Evolutionary conservation across 345 rosid genomes (phyloP).

Genomic region (Anacardium occidentale): DNA sequence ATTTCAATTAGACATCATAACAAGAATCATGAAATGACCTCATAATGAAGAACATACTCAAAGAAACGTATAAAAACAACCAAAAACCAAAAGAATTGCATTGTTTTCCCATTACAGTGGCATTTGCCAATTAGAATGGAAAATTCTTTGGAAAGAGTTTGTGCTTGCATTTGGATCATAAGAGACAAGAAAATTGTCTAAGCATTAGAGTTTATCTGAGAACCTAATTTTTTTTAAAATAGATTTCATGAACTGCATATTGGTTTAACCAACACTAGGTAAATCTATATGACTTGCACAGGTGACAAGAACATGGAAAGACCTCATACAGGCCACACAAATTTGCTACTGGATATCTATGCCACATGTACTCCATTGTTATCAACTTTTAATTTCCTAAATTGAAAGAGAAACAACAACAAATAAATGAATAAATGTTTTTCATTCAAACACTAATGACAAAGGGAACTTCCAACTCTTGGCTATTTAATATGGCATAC

Average conservation of each 20-base stretch:
- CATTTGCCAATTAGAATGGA: not conserved
- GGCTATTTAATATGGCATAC: not conserved
- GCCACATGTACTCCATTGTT: not conserved
- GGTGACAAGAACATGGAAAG: not conserved
- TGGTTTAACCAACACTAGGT: not conserved
- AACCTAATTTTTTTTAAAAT: not conserved
- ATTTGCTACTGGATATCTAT: not conserved
- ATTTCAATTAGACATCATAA: slow-evolving; percentile 19
- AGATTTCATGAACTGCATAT: not conserved
- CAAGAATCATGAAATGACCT: slow-evolving; percentile 5
- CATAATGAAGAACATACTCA: not conserved
- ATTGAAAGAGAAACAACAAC: not conserved
- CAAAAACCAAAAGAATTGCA: not conserved
- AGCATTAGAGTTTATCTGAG: not conserved
- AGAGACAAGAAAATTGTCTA: not conserved
- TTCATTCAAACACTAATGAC: not conserved
- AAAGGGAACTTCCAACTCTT: not conserved
- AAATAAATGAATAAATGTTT: not conserved
- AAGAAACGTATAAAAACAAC: not conserved
- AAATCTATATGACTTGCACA: not conserved
- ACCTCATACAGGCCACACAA: not conserved
- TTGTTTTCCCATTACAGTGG: not conserved
- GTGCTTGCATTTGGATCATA: not conserved
- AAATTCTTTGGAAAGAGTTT: not conserved
- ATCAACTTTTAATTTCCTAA: not conserved